phyloP scores from a whole-genome alignment of 192 early-diverging fungal genomes.

The Coemansia sp. region DNA sequence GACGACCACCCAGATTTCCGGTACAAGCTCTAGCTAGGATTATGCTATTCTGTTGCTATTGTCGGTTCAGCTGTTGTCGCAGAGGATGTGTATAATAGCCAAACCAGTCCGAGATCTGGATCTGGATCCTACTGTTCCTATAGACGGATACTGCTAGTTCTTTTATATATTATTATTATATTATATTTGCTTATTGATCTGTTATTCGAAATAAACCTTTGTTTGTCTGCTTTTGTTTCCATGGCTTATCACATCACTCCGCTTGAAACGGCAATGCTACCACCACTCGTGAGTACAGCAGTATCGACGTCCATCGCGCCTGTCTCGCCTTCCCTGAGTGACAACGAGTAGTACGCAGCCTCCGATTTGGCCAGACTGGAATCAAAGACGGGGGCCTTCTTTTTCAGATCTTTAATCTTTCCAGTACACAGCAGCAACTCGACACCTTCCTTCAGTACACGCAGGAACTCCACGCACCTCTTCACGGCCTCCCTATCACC shows the following conservation, averaged over 20 bases:
- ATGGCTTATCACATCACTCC: neutral
- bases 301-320: neutral
- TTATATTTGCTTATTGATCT: neutral
- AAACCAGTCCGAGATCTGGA: too few relatives aligned
- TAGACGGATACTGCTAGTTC: too few relatives aligned
- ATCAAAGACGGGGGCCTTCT: constrained; percentile 42
- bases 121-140: too few relatives aligned
- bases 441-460: constrained; percentile 49
- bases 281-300: neutral
- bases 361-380: constrained; percentile 55
- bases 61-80: too few relatives aligned
- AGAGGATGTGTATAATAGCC: too few relatives aligned
- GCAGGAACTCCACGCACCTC: constrained; percentile 49
- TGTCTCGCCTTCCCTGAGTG: constrained; percentile 40
- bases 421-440: constrained; percentile 17
- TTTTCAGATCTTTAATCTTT: constrained; percentile 23
- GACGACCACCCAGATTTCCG: constrained; percentile 52
- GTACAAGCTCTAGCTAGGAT: constrained; percentile 25
- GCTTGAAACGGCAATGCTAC: neutral
- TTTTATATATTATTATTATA: too few relatives aligned
- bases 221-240: neutral
- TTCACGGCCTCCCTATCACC: constrained; percentile 45
- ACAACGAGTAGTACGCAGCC: constrained; percentile 48
- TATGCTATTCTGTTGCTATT: too few relatives aligned
- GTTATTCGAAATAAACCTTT: neutral